phyloP scores from a whole-genome alignment of 192 early-diverging fungal species.

The Coemansia sp. region DNA sequence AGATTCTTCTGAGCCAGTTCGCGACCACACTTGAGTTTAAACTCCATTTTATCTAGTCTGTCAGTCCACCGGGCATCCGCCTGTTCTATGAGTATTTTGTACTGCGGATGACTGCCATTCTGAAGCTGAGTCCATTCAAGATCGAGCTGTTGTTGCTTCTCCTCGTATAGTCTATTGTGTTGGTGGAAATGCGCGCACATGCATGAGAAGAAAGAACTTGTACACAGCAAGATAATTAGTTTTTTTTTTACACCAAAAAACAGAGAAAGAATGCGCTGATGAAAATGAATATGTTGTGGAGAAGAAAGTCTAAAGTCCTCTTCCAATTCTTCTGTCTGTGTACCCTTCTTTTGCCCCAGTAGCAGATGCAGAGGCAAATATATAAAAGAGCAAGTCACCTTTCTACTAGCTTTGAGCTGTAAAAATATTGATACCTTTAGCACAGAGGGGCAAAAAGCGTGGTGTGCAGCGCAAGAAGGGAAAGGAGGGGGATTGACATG shows the following conservation, averaged over 20 bases:
- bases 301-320: not conserved
- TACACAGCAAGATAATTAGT: not conserved
- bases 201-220: not conserved
- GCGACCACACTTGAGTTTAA: constrained; percentile 22
- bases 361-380: too few species aligned
- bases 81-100: constrained; percentile 32
- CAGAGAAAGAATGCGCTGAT: not conserved
- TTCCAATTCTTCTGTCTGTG: too few species aligned
- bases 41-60: constrained; percentile 32
- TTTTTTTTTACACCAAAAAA: constrained; percentile 1
- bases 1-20: constrained; percentile 23
- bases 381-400: too few species aligned
- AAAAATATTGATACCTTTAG: too few species aligned
- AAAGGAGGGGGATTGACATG: not conserved
- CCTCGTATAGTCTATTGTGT: constrained; percentile 38
- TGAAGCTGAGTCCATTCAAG: constrained; percentile 40
- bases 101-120: constrained; percentile 45
- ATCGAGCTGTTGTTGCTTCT: constrained; percentile 41
- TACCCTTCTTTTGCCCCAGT: not conserved
- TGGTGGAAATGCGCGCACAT: not conserved
- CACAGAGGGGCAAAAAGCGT: too few species aligned
- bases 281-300: not conserved
- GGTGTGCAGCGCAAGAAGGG: too few species aligned
- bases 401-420: too few species aligned
- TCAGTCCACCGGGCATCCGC: constrained; percentile 43